Conservation (phyloP, 768 basidiomycete genomes). For the Polyporus arcularius region DNA sequence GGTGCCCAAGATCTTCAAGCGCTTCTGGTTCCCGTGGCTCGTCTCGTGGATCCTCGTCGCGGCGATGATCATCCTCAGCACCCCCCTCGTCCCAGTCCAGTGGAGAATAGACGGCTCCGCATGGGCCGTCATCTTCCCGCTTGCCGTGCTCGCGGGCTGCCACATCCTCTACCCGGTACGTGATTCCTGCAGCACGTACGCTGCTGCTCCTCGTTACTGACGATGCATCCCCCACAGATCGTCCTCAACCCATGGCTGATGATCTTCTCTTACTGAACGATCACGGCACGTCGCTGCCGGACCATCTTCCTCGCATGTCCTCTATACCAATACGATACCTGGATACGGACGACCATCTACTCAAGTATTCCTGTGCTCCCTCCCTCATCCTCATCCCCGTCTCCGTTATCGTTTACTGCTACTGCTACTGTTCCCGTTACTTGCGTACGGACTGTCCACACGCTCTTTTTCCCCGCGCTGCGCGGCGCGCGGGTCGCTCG, state of each 20-base stretch:
- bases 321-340: constrained; percentile 20
- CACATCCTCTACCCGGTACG: constrained; percentile 79
- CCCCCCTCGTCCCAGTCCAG: constrained; percentile 55
- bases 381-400: no score
- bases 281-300: neutral
- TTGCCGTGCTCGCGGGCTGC: constrained; percentile 61
- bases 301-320: neutral
- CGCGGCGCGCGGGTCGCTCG: constrained; percentile 16
- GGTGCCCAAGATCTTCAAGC: constrained; percentile 79
- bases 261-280: constrained; percentile 65
- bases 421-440: no score
- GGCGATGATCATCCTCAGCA: constrained; percentile 56
- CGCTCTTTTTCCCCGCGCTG: constrained; percentile 11
- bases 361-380: neutral
- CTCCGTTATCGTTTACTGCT: neutral
- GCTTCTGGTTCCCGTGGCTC: constrained; percentile 70
- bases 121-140: constrained; percentile 79
- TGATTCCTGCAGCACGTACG: constrained; percentile 11
- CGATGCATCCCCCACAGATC: constrained; percentile 43
- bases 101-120: constrained; percentile 64
- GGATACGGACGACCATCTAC: constrained; percentile 14
- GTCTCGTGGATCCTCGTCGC: constrained; percentile 55
- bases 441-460: constrained; percentile 8
- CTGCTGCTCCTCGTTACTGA: no score
- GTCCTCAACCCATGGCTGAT: constrained; percentile 89